phyloP scores from a whole-genome alignment of 2,329 filamentous ascomycete genomes.

The Ascochyta fabae region DNA sequence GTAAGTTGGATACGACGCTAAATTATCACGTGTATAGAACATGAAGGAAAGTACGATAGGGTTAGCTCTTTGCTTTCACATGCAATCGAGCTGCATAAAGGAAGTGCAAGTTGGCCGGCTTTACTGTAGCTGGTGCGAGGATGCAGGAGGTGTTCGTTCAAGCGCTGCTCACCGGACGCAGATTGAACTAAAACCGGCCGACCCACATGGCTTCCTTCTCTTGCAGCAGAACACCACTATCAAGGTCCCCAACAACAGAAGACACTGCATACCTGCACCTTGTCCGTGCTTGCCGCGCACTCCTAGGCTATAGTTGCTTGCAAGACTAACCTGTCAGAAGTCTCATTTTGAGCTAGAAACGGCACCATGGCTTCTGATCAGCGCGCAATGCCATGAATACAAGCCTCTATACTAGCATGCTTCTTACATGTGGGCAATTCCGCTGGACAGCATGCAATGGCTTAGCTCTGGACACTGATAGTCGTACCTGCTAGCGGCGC shows the following conservation, averaged over 20 bases:
- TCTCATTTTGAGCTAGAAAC: not conserved
- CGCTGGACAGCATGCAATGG: not conserved
- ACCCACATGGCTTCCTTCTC: constrained; percentile 8
- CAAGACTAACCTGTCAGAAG: not conserved
- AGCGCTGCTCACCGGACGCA: constrained; percentile 14
- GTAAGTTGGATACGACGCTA: not conserved
- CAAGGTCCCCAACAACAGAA: not conserved
- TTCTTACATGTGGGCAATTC: not conserved
- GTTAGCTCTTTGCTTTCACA: not conserved
- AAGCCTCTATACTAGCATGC: too few species aligned
- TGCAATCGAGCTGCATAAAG: not conserved
- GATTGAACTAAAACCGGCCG: not conserved
- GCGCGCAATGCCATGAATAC: not conserved
- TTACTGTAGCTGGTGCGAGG: not conserved
- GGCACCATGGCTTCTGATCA: not conserved
- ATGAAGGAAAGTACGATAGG: not conserved
- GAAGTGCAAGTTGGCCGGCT: not conserved
- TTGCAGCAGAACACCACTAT: constrained; percentile 14
- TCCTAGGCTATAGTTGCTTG: not conserved
- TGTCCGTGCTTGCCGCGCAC: not conserved
- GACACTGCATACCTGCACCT: not conserved
- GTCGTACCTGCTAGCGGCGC: not conserved
- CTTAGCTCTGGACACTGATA: not conserved
- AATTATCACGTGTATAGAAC: not conserved
- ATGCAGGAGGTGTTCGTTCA: not conserved